Evolutionary conservation across 768 basidiomycete species (phyloP).

Genomic region (Pseudohyphozyma bogoriensis): DNA sequence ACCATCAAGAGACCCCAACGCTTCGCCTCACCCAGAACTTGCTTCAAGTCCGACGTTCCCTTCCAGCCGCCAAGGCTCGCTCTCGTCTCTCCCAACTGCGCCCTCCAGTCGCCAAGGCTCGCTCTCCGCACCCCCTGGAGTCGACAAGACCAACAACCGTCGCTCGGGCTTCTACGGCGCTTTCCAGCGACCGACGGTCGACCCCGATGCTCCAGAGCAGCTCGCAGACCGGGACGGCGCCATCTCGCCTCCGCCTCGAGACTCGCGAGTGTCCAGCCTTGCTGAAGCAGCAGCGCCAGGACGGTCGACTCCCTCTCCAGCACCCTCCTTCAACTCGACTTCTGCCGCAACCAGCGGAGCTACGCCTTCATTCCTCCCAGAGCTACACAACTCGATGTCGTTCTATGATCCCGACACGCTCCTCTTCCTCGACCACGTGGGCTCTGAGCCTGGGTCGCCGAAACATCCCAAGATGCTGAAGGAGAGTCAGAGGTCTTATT

Average conservation of each 20-base stretch:
- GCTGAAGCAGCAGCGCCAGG: too few relatives aligned
- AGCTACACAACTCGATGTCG: conserved; percentile 45
- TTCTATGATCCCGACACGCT: conserved; percentile 73
- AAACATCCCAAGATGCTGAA: neutral
- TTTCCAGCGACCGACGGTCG: neutral
- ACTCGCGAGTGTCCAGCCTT: too few relatives aligned
- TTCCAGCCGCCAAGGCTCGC: too few relatives aligned
- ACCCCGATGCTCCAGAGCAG: too few relatives aligned
- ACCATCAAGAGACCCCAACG: too few relatives aligned
- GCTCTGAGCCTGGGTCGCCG: conserved; percentile 8
- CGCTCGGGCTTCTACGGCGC: conserved; percentile 34
- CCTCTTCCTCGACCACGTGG: conserved; percentile 34
- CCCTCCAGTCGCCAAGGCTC: neutral
- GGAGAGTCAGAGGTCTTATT: neutral
- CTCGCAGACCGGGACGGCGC: neutral
- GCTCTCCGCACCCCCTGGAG: neutral
- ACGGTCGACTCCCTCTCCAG: too few relatives aligned
- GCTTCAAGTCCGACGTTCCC: neutral
- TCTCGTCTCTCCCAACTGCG: too few relatives aligned
- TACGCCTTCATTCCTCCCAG: neutral
- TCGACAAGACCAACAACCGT: conserved; percentile 21
- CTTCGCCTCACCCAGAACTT: neutral
- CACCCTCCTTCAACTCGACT: neutral
- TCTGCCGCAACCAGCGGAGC: too few relatives aligned
- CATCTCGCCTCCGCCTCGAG: neutral